A percentile compares a stretch with the other conserved stretches of the same genome.
Evolutionary conservation across 2,329 filamentous ascomycete species (phyloP).

Genomic region (Harringtonia aguacate): DNA sequence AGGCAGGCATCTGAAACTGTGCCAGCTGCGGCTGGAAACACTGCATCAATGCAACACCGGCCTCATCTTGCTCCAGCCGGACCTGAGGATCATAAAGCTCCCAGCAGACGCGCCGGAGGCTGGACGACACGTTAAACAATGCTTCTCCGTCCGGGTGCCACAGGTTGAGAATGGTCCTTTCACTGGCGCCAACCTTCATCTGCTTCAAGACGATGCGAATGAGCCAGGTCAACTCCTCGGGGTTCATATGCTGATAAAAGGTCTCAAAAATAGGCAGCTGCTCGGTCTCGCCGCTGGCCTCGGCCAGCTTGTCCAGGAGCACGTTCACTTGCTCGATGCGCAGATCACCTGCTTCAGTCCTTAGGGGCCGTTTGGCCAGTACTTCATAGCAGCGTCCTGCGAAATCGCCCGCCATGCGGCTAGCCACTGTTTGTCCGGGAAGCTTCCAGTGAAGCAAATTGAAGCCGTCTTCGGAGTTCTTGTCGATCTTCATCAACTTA

Average conservation of each 20-base stretch:
- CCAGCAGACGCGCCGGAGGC: constrained; percentile 86
- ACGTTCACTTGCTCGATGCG: constrained; percentile 84
- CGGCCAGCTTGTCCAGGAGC: constrained; percentile 67
- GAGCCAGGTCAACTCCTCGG: constrained; percentile 88
- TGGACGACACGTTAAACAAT: constrained; percentile 85
- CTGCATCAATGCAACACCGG: constrained; percentile 73
- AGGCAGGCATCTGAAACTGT: constrained; percentile 73
- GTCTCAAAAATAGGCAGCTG: constrained; percentile 71
- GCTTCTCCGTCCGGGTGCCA: constrained; percentile 72
- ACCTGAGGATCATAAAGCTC: constrained; percentile 67
- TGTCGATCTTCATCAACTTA: constrained; percentile 84
- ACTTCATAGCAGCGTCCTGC: constrained; percentile 81
- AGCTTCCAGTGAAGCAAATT: constrained; percentile 87
- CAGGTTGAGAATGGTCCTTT: constrained; percentile 75
- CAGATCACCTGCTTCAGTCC: constrained; percentile 64
- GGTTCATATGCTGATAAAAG: constrained; percentile 86
- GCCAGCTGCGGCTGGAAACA: constrained; percentile 95
- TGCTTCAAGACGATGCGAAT: constrained; percentile 85
- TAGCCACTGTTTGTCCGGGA: constrained; percentile 55
- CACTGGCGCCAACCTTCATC: constrained; percentile 65
- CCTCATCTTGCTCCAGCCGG: constrained; percentile 63
- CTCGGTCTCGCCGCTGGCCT: constrained; percentile 67
- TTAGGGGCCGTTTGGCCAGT: constrained; percentile 71
- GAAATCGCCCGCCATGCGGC: constrained; percentile 77
- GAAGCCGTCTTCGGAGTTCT: constrained; percentile 78